A percentile compares a stretch with the other conserved stretches of the same genome.
Evolutionary conservation across 2,329 filamentous ascomycete genomes (phyloP).

Genomic region (Plenodomus biglobosus): DNA sequence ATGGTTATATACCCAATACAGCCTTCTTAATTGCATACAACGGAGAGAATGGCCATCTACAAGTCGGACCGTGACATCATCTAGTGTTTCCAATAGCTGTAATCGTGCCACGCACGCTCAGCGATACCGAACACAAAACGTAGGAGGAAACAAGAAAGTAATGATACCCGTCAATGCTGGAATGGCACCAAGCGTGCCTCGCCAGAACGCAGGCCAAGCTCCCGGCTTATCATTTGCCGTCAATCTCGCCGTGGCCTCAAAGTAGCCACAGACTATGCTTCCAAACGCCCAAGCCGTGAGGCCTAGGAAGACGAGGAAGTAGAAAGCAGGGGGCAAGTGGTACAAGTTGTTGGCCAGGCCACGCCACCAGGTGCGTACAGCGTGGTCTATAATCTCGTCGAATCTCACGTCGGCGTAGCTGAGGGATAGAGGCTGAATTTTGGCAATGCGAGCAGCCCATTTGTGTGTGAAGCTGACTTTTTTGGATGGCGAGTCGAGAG

Average conservation of each 20-base stretch:
- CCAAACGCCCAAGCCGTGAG: conserved; percentile 8
- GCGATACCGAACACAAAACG: conserved; percentile 1
- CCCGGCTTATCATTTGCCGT: neutral
- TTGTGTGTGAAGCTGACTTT: neutral
- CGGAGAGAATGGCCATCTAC: no score
- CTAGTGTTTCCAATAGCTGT: no score
- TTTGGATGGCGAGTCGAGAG: no score
- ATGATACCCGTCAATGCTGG: conserved; percentile 10
- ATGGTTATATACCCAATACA: no score
- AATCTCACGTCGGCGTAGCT: conserved; percentile 7
- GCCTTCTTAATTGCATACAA: no score
- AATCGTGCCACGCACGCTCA: neutral
- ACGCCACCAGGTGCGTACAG: conserved; percentile 2
- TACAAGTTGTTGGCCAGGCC: conserved; percentile 10
- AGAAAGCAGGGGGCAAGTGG: conserved; percentile 5
- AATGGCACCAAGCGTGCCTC: conserved; percentile 7
- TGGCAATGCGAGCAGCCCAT: neutral
- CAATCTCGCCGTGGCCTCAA: conserved; percentile 1
- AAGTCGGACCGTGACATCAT: no score
- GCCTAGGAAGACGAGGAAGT: conserved; percentile 6
- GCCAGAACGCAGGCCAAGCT: conserved; percentile 3
- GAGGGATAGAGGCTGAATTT: neutral
- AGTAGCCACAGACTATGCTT: conserved; percentile 6
- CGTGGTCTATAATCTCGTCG: conserved; percentile 1
- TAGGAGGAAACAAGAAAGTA: conserved; percentile 13